Evolutionary conservation across 2,329 filamentous ascomycete species (phyloP).

Genomic region (Calonectria pseudoreteaudii): DNA sequence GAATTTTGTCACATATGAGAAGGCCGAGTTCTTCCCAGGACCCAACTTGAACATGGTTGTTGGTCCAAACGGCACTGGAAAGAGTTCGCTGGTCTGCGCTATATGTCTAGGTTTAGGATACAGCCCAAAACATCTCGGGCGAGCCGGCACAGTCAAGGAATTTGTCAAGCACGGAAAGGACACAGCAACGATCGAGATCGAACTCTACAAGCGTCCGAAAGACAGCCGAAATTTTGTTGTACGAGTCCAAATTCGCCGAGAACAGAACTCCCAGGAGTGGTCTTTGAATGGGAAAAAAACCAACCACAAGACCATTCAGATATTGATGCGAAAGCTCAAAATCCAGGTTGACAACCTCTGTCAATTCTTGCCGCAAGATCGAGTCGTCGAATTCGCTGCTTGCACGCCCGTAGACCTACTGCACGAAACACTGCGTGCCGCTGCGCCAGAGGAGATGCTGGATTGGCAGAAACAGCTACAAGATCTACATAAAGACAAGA

Average conservation of each 20-base stretch:
- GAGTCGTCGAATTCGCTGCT: constrained; percentile 92
- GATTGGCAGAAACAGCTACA: constrained; percentile 82
- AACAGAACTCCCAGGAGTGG: constrained; percentile 86
- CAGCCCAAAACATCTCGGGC: constrained; percentile 82
- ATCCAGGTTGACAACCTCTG: constrained; percentile 99
- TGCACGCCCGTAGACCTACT: constrained; percentile 86
- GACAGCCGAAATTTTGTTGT: constrained; percentile 78
- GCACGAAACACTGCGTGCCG: constrained; percentile 87
- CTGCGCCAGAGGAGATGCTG: constrained; percentile 84
- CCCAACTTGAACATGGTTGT: constrained; percentile 98
- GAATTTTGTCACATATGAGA: constrained; percentile 96
- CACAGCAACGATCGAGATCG: constrained; percentile 88
- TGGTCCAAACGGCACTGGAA: constrained; percentile 97
- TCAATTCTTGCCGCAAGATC: constrained; percentile 96
- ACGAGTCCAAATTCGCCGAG: constrained; percentile 79
- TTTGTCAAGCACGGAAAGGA: constrained; percentile 92
- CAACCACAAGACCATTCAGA: constrained; percentile 73
- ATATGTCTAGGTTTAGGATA: constrained; percentile 94
- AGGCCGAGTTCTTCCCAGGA: constrained; percentile 90
- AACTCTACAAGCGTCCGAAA: constrained; percentile 76
- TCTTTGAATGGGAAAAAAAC: constrained; percentile 76
- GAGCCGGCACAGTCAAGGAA: constrained; percentile 85
- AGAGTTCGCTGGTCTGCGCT: constrained; percentile 96
- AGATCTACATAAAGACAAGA: constrained; percentile 74
- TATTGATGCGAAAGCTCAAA: constrained; percentile 76